A percentile compares a stretch with the other conserved stretches of the same genome.
These are phyloP conservation scores for Cyberlindnera nakhonratchasimensis DNA, from an alignment of 805 yeast genomes.

Conservation along the genomic window DNA sequence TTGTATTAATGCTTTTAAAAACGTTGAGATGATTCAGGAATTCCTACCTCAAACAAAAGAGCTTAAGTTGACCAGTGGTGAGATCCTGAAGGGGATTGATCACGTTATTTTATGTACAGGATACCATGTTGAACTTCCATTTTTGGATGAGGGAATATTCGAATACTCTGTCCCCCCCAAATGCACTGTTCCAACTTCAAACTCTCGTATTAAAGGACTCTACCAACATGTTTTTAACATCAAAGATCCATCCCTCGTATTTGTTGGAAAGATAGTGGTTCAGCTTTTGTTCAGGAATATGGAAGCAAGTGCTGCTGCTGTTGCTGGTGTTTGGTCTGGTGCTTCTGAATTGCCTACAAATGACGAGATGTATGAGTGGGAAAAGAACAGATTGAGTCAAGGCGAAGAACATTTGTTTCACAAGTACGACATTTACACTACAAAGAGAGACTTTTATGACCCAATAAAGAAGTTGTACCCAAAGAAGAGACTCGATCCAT, in stretches of 20 bases:
- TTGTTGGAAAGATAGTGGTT: constrained; percentile 40
- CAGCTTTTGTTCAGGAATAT: constrained; percentile 46
- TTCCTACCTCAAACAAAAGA: constrained; percentile 29
- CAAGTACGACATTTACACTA: constrained; percentile 31
- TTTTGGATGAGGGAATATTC: constrained; percentile 28
- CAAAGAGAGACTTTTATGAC: constrained; percentile 31
- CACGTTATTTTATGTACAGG: constrained; percentile 42
- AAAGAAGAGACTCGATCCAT: constrained; percentile 34
- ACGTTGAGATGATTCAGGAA: constrained; percentile 29
- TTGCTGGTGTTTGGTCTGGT: constrained; percentile 55
- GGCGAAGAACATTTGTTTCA: constrained; percentile 32
- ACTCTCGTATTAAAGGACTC: constrained; percentile 37
- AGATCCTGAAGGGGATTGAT: constrained; percentile 34
- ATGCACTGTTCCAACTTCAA: constrained; percentile 20
- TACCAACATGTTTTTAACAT: constrained; percentile 45
- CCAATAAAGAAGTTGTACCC: constrained; percentile 29
- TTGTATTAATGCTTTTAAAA: constrained; percentile 25
- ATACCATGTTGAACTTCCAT: constrained; percentile 41
- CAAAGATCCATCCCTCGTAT: constrained; percentile 44
- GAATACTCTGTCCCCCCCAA: constrained; percentile 27
- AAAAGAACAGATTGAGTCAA: constrained; percentile 23
- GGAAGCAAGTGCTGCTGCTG: constrained; percentile 51
- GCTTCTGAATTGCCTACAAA: constrained; percentile 36
- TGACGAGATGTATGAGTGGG: constrained; percentile 39
- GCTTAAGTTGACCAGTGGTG: constrained; percentile 33